Evolutionary conservation across 2,329 filamentous ascomycete genomes (phyloP), one percentile per base, ranked within the genome.

Genomic region (Aspergillus phoenicis): DNA sequence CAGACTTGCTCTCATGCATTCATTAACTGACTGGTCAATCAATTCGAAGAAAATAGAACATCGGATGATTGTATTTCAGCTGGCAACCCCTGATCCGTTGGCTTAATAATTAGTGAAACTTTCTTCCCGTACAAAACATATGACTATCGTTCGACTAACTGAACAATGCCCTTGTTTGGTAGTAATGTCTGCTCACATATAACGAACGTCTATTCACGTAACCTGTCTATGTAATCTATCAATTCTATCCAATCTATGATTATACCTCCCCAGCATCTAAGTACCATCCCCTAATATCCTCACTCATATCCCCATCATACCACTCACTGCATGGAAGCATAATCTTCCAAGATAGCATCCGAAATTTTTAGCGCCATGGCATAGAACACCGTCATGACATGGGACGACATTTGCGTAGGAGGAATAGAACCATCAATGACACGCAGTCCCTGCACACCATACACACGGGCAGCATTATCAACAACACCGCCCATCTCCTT

Each of bases 341-440:
- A 33, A 13, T 51, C 47, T n/a, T 5, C 26, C 22, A 70, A 24
- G 8, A 70, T 38, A 3, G 52, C 59, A 17, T 69, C 65, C 1
- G 68, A 38, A 41, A 72, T 64, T 58, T 68, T 71, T 62, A 65
- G 38, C 0, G 72, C 69, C 68, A 74, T 72, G 2, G 59, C 72
- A 43, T 73, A 74, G 38, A 73, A 72, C 1, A 71, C 59, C 4
- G 63, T 69, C 70, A 73, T 72, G 20, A 74, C 68, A 48, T 74
- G 71, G 5, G 69, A 62, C 20, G 71, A 73, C 4, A 73, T 58
- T 49, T 74, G 71, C 17, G 70, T 73, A 2, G 76, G 74, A 13
- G 72, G 69, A 11, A 75, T 70, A 47, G 73, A 76, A 7, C 74
- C 74, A 59, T 78, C 76, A 26, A 76, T 67, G 1, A 78, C 75